Evolutionary conservation across 106 monocot species (phyloP), one percentile per base, ranked within the genome.

Genomic region (Dioscorea alata): DNA sequence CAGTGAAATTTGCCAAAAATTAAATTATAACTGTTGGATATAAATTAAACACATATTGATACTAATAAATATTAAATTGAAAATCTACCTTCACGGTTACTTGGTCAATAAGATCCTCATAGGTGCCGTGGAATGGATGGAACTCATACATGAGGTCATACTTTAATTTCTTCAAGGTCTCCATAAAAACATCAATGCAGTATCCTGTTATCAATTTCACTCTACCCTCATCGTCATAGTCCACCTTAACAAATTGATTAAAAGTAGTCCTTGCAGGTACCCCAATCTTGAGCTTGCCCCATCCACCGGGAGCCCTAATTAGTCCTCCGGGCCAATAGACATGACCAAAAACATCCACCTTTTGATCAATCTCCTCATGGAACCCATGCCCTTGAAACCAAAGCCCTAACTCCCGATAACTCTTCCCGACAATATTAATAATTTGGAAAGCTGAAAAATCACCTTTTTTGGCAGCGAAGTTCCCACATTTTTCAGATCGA

Each of bases 161-260:
- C 4, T 49, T 61, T 18, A 71, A 50, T 19, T 15, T 12, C 48
- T 71, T 25, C 20, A 71, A 12, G 2, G 42, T 71, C 42, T 42
- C 23, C 22, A 49, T 13, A 2, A 71, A 71, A 16, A 71, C 60
- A 24, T 60, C 71, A 18, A 71, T 61, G 71, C 71, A 71, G 49
- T 60, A 60, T 19, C 71, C 71, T 15, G 59, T 71, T 2, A 71
- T 60, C 14, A 0, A 13, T 20, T 50, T 60, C 22, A 71, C 33
- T 42, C 49, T 61, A 17, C 60, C 22, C 1, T 23, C 23, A 0
- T 60, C 14, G 4, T 59, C 14, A 14, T 71, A 71, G 42, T 71
- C 59, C 48, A 71, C 71, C 61, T 71, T 60, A 34, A 71, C 71
- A 42, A 71, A 71, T 21, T 60, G 71, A 49, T 71, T 49, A 49